Evolutionary conservation across 2,329 filamentous ascomycete genomes (phyloP), one percentile per base, ranked within the genome.

Genomic region (Ustulina deusta): DNA sequence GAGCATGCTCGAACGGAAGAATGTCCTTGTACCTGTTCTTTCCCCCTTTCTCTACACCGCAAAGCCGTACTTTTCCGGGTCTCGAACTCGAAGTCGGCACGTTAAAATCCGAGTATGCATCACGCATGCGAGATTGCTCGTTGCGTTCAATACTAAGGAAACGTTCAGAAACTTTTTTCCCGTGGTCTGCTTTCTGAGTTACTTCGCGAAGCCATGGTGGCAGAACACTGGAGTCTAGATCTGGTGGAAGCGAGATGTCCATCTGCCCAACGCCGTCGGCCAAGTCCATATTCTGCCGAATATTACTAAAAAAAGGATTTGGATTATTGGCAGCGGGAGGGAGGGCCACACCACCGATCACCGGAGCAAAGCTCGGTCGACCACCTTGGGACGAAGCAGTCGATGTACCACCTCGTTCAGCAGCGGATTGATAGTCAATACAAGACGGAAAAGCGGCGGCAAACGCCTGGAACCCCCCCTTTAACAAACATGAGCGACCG

Each of bases 1-100:
- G 86, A 2, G 93, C 90, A 79, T 99, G 96, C 76, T 98, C 95
- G 77, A 97, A 99, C 0, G 96, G 96, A 81, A 97, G 90, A 63
- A 98, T 97, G 73, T 97, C 97, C 82, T 97, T 98, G 83, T 99
- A 99, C 9, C 96, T 89, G 74, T 99, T 99, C 83, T 98, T 98
- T 20, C 86, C 89, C 7, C 96, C 96, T 79, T 97, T 96, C 76
- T 99, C 96, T 34, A 99, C 92, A 7, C 96, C 96, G 0, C 93
- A 96, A 59, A 99, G 89, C 73, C 93, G 91, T 7, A 97, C 87
- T 25, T 80, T 72, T 72, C 68, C 68, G 0, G 72, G 72, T 10
- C 72, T 72, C 9, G 72, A 56, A 49, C 60, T 66, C 20, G 66
- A 68, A 22, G 80, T 76, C 0, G 79, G 73, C 1, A 85, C 78